These are phyloP conservation scores for Pythium sp. DNA, from an alignment of 352 stramenopile species.

Conservation along the genomic window DNA sequence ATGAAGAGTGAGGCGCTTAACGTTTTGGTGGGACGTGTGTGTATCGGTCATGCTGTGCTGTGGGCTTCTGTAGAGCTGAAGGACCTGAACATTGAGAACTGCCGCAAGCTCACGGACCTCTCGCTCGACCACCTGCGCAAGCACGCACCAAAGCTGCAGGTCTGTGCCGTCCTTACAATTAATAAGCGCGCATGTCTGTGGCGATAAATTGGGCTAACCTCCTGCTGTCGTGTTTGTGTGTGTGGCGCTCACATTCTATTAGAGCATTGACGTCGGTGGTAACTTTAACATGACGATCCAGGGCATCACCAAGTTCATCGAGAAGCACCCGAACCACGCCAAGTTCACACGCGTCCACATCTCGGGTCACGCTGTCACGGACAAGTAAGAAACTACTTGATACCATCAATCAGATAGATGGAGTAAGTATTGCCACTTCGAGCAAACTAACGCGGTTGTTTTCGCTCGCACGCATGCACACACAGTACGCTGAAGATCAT, in stretches of 20 bases:
- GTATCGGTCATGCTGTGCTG: background rate
- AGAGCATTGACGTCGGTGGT: constrained; percentile 84
- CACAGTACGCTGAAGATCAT: constrained; percentile 80
- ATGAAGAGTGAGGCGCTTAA: background rate
- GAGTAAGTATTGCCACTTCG: background rate
- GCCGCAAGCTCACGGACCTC: constrained; percentile 81
- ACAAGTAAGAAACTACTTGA: constrained; percentile 47
- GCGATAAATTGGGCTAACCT: background rate
- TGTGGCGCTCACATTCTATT: background rate
- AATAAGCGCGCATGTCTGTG: background rate
- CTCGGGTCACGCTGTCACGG: constrained; percentile 76
- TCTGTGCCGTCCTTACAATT: constrained; percentile 9
- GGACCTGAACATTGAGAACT: constrained; percentile 89
- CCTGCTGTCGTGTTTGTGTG: background rate
- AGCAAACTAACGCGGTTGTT: background rate
- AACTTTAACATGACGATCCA: constrained; percentile 90
- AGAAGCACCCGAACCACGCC: constrained; percentile 88
- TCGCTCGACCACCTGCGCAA: constrained; percentile 79
- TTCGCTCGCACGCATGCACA: background rate
- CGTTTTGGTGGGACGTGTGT: background rate
- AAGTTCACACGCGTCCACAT: constrained; percentile 87
- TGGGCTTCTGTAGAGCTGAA: constrained; percentile 58
- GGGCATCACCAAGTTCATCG: constrained; percentile 86
- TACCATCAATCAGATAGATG: too few species aligned
- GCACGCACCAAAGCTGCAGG: constrained; percentile 77